Percentiles rank a stretch among this genome's conserved stretches.
These are phyloP conservation scores for Takakia lepidozioides DNA, from an alignment of 225 moss, liverwort and hornwort species.

Conservation along the genomic window DNA sequence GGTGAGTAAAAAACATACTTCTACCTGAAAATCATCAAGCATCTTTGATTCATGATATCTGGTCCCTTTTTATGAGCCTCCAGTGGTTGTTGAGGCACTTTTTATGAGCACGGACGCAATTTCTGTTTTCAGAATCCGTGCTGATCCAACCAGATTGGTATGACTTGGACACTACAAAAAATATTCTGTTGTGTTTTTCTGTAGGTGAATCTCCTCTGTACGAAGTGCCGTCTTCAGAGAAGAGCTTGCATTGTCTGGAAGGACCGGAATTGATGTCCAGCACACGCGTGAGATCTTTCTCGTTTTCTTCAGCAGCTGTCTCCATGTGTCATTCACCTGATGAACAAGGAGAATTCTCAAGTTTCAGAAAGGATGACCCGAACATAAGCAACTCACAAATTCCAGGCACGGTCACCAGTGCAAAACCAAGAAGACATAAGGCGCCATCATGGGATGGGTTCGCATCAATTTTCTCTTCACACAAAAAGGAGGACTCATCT, in stretches of 20 bases:
- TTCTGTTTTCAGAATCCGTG: too few species aligned
- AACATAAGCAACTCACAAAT: conserved; percentile 18
- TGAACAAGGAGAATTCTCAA: conserved; percentile 59
- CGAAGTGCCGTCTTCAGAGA: too few species aligned
- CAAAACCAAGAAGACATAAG: conserved; percentile 31
- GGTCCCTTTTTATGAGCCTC: too few species aligned
- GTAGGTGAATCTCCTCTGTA: too few species aligned
- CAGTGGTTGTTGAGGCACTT: too few species aligned
- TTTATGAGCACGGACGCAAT: too few species aligned
- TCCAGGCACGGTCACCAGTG: conserved; percentile 25
- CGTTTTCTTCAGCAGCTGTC: conserved; percentile 58
- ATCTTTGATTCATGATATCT: too few species aligned
- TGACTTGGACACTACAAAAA: too few species aligned
- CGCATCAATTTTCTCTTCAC: conserved; percentile 53
- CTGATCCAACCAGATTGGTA: too few species aligned
- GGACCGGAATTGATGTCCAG: conserved; percentile 52
- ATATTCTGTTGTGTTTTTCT: too few species aligned
- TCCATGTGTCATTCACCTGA: conserved; percentile 45
- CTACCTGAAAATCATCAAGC: too few species aligned
- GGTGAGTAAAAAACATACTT: conserved; percentile 4
- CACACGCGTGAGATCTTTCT: conserved; percentile 63
- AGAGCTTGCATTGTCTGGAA: too few species aligned
- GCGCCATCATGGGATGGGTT: conserved; percentile 62
- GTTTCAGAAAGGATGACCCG: conserved; percentile 60
- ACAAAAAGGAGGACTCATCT: conserved; percentile 33